Percentiles rank a stretch among this genome's conserved stretches.
These are phyloP conservation scores for Aspergillus bridgeri DNA, from an alignment of 495 filamentous ascomycete species.

Conservation along the genomic window DNA sequence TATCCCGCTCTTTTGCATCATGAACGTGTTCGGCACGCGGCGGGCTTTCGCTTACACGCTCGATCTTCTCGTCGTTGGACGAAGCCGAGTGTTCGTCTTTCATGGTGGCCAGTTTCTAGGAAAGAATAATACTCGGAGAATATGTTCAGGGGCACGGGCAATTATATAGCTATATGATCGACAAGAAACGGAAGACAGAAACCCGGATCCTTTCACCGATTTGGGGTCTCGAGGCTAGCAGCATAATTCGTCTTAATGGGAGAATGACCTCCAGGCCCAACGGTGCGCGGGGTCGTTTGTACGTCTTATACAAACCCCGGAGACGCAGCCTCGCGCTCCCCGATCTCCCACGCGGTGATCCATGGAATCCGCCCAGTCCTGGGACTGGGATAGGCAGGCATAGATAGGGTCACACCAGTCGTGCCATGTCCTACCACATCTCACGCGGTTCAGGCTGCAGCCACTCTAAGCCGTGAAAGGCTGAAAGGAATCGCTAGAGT, in stretches of 20 bases:
- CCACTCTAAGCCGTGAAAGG: neutral
- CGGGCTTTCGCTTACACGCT: neutral
- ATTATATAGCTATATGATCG: neutral
- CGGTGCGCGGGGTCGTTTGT: neutral
- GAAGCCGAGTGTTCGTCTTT: neutral
- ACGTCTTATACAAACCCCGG: neutral
- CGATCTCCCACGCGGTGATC: neutral
- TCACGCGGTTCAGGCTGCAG: neutral
- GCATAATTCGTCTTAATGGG: neutral
- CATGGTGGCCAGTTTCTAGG: neutral
- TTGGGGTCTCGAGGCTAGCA: neutral
- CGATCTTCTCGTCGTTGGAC: neutral
- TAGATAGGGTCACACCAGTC: neutral
- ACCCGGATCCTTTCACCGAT: neutral
- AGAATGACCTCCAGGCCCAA: no score
- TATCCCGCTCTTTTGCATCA: neutral
- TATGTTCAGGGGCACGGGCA: no score
- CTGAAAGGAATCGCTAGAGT: neutral
- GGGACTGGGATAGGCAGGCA: no score
- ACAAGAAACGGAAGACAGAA: conserved; percentile 1
- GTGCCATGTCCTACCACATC: neutral
- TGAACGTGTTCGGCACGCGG: conserved; percentile 12
- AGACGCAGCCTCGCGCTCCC: neutral
- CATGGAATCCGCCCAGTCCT: neutral
- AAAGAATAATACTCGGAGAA: neutral